A percentile compares a stretch with the other conserved stretches of the same genome.
phyloP scores from a whole-genome alignment of 148 eudicot genomes.

The Persicaria maculosa region DNA sequence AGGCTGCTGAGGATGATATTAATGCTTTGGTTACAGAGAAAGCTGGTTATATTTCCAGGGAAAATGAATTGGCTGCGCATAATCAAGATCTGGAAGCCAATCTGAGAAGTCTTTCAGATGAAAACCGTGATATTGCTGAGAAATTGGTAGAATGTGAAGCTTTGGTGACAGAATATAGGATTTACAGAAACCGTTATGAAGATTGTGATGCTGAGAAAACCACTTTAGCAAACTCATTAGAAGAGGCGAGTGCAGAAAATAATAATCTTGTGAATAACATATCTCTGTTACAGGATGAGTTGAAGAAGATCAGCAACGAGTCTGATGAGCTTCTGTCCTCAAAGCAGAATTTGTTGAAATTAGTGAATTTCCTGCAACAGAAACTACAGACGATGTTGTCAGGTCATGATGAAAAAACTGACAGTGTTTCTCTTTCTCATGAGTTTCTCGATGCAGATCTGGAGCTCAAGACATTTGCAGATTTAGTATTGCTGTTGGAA shows the following conservation, averaged over 20 bases:
- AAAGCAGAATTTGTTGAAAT: slow-evolving; percentile 40
- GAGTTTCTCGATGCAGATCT: slow-evolving; percentile 16
- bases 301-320: slow-evolving; percentile 31
- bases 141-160: slow-evolving; percentile 50
- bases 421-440: slow-evolving; percentile 14
- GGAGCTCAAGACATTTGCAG: slow-evolving; percentile 22
- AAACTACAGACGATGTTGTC: slow-evolving; percentile 39
- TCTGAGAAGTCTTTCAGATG: slow-evolving; percentile 37
- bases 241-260: slow-evolving; percentile 31
- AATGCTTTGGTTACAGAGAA: slow-evolving; percentile 41
- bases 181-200: slow-evolving; percentile 43
- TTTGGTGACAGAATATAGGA: slow-evolving; percentile 31
- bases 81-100: slow-evolving; percentile 52
- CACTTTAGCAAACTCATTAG: slow-evolving; percentile 37
- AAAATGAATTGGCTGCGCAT: slow-evolving; percentile 42
- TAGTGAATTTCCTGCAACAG: slow-evolving; percentile 34
- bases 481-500: slow-evolving; percentile 36
- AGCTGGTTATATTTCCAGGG: slow-evolving; percentile 26
- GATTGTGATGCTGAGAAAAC: slow-evolving; percentile 48
- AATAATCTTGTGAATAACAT: slow-evolving; percentile 18
- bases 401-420: slow-evolving; percentile 25
- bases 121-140: slow-evolving; percentile 38
- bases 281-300: slow-evolving; percentile 41
- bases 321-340: slow-evolving; percentile 29
- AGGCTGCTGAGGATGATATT: slow-evolving; percentile 42